phyloP scores from a whole-genome alignment of 2,329 filamentous ascomycete genomes.

The Juglanconis juglandina region DNA sequence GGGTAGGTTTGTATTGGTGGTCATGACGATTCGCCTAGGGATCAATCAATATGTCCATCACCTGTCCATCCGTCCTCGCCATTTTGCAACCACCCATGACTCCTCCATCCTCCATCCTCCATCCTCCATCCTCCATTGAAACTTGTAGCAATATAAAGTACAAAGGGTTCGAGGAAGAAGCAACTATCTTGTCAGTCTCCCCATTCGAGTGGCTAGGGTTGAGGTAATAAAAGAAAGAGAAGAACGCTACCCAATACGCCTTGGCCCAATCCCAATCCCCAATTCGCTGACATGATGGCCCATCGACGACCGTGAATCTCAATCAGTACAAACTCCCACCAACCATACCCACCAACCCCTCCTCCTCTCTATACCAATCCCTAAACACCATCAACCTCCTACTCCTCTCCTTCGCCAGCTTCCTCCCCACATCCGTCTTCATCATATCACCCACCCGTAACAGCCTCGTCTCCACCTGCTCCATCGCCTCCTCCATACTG shows the following conservation, averaged over 20 bases:
- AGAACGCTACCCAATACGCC: neutral
- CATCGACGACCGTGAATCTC: neutral
- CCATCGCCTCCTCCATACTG: conserved; percentile 62
- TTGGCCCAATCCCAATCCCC: neutral
- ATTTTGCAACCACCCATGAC: neutral
- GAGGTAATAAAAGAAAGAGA: neutral
- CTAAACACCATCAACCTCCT: conserved; percentile 50
- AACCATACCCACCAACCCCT: conserved; percentile 5
- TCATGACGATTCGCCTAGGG: neutral
- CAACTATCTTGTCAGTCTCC: neutral
- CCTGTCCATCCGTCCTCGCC: neutral
- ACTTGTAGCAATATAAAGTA: neutral
- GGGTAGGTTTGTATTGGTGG: neutral
- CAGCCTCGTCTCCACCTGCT: conserved; percentile 76
- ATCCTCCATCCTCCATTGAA: neutral
- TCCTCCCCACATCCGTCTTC: conserved; percentile 57
- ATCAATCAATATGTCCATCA: neutral
- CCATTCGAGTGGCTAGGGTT: neutral
- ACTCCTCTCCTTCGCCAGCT: conserved; percentile 52
- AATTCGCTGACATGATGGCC: neutral
- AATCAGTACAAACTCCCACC: conserved; percentile 8
- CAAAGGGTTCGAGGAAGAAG: neutral
- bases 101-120: neutral
- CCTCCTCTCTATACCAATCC: conserved; percentile 58
- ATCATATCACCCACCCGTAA: conserved; percentile 61